Evolutionary conservation across 1,139 yeast species (phyloP), one percentile per base, ranked within the genome.

Genomic region (Nakaseomyces uthaithaninus): DNA sequence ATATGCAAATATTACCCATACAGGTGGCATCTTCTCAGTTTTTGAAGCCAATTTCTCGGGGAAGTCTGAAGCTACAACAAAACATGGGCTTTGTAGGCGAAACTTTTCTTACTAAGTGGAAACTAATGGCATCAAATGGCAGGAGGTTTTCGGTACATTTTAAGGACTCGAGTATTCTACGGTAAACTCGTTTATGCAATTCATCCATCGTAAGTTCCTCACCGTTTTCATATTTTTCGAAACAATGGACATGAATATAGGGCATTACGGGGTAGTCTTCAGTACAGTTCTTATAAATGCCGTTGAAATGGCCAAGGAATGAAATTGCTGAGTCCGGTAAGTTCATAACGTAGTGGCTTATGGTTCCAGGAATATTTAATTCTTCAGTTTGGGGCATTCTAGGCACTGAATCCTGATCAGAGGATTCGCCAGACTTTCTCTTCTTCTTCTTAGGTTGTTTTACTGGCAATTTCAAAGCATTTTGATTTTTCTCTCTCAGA

Each of bases 51-150:
- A 89, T 86, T 45, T 74, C 80, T 45, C 69, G 69, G 0, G 98
- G 98, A 33, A 91, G 68, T 51, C 64, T 63, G 63, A 89, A 87
- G 8, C 89, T 69, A 3, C 85, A 84, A 60, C 97, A 87, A 59
- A 76, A 89, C 98, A 91, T 91, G 25, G 91, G 91, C 59, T 91
- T 93, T 2, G 96, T 86, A 2, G 98, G 98, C 0, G 98, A 91
- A 11, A 93, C 98, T 58, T 79, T 80, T 55, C 98, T 75, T 11
- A 93, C 98, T 49, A 81, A 66, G 57, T 89, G 97, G 62, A 87
- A 82, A 1, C 64, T 56, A 33, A 83, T 65, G 0, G 64, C 55
- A 4, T 67, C 68, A 17, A 71, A 60, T 6, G 67, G 62, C 2
- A 77, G 65, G 14, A 78, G 63, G 1, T 72, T 67, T n/a, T 41